Evolutionary conservation across 2,329 filamentous ascomycete species (phyloP).

Genomic region (Diaporthe aspalathi): DNA sequence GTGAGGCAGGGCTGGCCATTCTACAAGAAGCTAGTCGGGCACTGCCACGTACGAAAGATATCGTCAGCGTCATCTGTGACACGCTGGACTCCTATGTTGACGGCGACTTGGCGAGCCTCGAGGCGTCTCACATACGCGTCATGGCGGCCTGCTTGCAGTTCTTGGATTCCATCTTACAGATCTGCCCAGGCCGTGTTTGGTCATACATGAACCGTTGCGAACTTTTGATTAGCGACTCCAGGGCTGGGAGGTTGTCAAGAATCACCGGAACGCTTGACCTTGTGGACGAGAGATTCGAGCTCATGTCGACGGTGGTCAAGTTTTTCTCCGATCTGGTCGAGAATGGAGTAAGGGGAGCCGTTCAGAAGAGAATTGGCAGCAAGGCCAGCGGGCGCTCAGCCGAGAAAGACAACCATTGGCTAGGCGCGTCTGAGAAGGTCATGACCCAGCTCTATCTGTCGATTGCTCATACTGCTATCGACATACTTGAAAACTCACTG

Average conservation of each 20-base stretch:
- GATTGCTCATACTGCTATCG: constrained; percentile 80
- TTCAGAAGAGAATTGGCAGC: constrained; percentile 70
- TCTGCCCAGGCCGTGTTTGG: constrained; percentile 88
- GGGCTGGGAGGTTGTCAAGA: constrained; percentile 79
- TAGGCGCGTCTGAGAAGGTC: constrained; percentile 82
- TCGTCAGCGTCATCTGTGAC: constrained; percentile 84
- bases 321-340: constrained; percentile 82
- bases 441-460: constrained; percentile 77
- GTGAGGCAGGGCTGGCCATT: constrained; percentile 58
- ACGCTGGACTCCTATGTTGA: constrained; percentile 81
- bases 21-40: constrained; percentile 69
- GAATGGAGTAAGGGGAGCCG: constrained; percentile 76
- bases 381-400: constrained; percentile 61
- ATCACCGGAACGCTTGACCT: constrained; percentile 88
- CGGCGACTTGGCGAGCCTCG: constrained; percentile 66
- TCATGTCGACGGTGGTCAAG: constrained; percentile 78
- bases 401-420: constrained; percentile 65
- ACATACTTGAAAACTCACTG: constrained; percentile 85
- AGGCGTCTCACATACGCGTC: constrained; percentile 74
- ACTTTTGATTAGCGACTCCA: constrained; percentile 80
- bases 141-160: constrained; percentile 82
- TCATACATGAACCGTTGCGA: constrained; percentile 86
- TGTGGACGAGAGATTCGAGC: constrained; percentile 78
- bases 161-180: constrained; percentile 76
- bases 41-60: constrained; percentile 72